Evolutionary conservation across 2,329 filamentous ascomycete genomes (phyloP), one percentile per base, ranked within the genome.

Genomic region (Cercospora sp.): DNA sequence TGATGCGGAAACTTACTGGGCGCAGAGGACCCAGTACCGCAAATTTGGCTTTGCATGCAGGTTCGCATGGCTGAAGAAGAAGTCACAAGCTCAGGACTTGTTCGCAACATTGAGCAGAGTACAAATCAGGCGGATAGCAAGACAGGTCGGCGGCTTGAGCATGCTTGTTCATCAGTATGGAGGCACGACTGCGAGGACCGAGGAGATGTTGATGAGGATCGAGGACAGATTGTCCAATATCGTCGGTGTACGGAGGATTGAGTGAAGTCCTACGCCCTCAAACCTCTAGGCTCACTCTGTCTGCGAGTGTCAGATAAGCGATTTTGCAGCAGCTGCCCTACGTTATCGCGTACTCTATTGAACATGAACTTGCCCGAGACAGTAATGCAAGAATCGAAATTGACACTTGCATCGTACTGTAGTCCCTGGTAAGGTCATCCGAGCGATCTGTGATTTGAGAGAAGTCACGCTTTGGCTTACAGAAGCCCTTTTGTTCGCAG

Each of bases 51-150:
- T 81, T 1, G 71, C 72, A 28, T 76, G 78, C 69, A 70, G 81
- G 10, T 75, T 78, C 62, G 49, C 76, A 13, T 82, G 81, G 81
- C 67, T 82, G 53, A 71, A 74, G 43, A 73, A 67, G 60, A 82
- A 81, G 66, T 70, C 74, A 2, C 76, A 78, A 51, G 79, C 79
- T 12, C 72, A 80, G 60, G 70, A 68, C n/a, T 69, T 82, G 62
- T 77, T 79, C 43, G 72, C 79, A 53, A 70, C 72, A 3, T 62
- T 83, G 63, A 77, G 71, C 66, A 71, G 80, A 53, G 72, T 82
- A 49, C 79, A 82, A 71, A 77, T 78, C 4, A 74, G 81, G 61
- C 70, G 80, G 58, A 81, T 79, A 30, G 76, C 77, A 34, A 69
- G 75, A 63, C 77, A 79, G 66, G 77, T 79, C 3, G 74, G 74